phyloP scores from a whole-genome alignment of 208 protist genomes.

The Trypanosoma grayi region DNA sequence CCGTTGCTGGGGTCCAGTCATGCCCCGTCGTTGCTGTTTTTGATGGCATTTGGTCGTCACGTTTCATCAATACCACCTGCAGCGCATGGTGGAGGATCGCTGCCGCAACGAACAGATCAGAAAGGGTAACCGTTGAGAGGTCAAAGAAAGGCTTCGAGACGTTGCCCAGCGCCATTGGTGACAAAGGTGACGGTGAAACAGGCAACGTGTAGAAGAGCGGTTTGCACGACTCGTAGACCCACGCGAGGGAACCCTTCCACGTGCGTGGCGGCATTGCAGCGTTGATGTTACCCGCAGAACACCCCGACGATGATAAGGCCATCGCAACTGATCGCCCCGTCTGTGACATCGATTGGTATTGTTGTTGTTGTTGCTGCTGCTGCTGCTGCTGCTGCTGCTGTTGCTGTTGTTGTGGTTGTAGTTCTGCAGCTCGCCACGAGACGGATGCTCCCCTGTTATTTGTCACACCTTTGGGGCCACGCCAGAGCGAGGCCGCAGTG shows the following conservation, averaged over 20 bases:
- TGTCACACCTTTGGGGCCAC: background rate
- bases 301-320: too few relatives aligned
- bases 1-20: background rate
- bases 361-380: too few relatives aligned
- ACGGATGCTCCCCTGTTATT: background rate
- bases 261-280: background rate
- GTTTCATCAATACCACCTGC: conserved; percentile 16
- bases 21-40: background rate
- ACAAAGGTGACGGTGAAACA: background rate
- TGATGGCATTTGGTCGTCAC: background rate
- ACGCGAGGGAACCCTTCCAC: conserved; percentile 42
- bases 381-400: too few relatives aligned
- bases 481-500: background rate
- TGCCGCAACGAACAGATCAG: conserved; percentile 46
- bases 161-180: background rate
- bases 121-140: conserved; percentile 30
- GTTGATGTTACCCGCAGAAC: background rate
- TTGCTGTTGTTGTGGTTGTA: too few relatives aligned
- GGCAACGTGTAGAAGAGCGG: conserved; percentile 17
- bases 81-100: conserved; percentile 60
- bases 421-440: background rate
- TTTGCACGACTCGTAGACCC: conserved; percentile 35
- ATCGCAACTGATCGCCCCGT: too few relatives aligned
- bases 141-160: conserved; percentile 11
- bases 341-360: too few relatives aligned